Evolutionary conservation across 768 basidiomycete species (phyloP), one percentile per base, ranked within the genome.

Genomic region (Lepiota brunneoincarnata): DNA sequence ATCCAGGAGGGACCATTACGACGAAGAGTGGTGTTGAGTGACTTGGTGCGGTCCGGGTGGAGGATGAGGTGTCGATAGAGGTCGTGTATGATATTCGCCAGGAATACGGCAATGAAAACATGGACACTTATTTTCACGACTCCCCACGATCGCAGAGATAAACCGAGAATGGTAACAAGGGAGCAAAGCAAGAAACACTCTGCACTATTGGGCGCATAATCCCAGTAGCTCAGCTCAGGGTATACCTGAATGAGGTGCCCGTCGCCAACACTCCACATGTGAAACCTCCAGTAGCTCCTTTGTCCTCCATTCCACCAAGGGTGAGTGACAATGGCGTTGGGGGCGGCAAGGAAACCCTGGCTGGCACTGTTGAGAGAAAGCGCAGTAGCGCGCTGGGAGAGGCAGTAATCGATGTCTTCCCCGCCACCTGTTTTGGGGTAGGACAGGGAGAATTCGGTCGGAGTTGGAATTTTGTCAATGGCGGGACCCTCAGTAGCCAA

Each of bases 401-500:
- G 68, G 55, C 80, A 81, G 58, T 78, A 83, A 59, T 84, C 78
- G 11, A 84, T 82, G 36, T 86, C 82, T 55, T 86, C 83, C 0
- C 83, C 84, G 2, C 84, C 82, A 0, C 83, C 81, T 3, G 82
- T 86, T 66, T 82, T 84, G 2, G 83, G 84, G 58, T 81, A 84
- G 4, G 61, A 62, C 15, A 71, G 61, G 58, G 77, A 71, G 59
- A 71, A 86, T 21, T 9, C 38, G 11, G 47, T 49, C 14, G 47
- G 47, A 38, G 34, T 4, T 17, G 47, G 20, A 21, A 49, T 49
- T 17, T 17, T 36, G 7, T 21, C 4, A 17, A 41, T 4, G 14
- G 17, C 40, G 17, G 11, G 4, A 20, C 23, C 3, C n/a, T n/a
- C n/a, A n/a, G n/a, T n/a, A n/a, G n/a, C n/a, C n/a, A n/a, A n/a